phyloP scores from a whole-genome alignment of 345 rosid species.

The Erodium maritimum region DNA sequence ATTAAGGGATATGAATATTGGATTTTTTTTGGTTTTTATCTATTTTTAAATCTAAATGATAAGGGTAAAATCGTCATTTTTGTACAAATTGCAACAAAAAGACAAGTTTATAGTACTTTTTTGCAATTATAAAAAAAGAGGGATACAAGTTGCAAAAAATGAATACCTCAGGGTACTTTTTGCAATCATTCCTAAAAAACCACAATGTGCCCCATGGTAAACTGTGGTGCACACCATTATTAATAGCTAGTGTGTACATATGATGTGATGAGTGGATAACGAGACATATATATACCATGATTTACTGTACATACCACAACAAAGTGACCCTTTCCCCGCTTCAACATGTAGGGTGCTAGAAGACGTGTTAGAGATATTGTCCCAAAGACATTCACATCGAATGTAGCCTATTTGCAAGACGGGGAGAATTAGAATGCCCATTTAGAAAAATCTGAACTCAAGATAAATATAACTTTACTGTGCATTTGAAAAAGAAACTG shows the following conservation, averaged over 20 bases:
- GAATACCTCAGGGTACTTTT: too few relatives aligned
- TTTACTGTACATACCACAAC: constrained; percentile 62
- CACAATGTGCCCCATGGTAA: too few relatives aligned
- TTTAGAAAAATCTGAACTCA: not conserved
- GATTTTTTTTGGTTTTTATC: too few relatives aligned
- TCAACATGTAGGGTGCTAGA: constrained; percentile 67
- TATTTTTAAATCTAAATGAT: too few relatives aligned
- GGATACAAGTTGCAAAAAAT: too few relatives aligned
- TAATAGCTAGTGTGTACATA: not conserved
- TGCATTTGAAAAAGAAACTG: not conserved
- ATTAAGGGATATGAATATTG: too few relatives aligned
- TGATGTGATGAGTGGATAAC: not conserved
- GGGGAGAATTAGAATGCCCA: not conserved
- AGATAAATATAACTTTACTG: not conserved
- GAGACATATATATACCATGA: not conserved
- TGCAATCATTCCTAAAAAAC: too few relatives aligned
- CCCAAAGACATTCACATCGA: constrained; percentile 75
- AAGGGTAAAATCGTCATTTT: too few relatives aligned
- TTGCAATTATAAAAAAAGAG: too few relatives aligned
- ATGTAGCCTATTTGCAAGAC: constrained; percentile 48
- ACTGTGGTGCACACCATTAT: too few relatives aligned
- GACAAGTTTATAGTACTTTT: too few relatives aligned
- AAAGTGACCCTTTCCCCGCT: constrained; percentile 77
- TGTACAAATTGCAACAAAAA: too few relatives aligned
- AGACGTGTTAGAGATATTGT: constrained; percentile 77